These are phyloP conservation scores for Paramecium biaurelia DNA, from an alignment of 73 alveolate genomes.

Conservation along the genomic window DNA sequence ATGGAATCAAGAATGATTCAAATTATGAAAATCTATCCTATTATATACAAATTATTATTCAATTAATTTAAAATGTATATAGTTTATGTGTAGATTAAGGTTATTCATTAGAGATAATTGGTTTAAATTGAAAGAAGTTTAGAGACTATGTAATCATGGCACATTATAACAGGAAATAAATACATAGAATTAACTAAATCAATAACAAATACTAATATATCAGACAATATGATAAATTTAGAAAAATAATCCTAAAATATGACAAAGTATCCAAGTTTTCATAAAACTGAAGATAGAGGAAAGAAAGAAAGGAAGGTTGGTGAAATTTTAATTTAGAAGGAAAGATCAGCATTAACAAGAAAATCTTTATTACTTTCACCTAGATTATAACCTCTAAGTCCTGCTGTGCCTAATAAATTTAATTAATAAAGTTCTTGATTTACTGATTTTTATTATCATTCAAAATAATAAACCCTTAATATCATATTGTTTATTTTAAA, in stretches of 20 bases:
- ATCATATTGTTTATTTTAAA: not conserved
- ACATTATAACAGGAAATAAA: not conserved
- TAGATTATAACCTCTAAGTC: not conserved
- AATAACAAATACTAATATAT: not conserved
- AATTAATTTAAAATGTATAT: not conserved
- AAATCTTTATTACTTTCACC: not conserved
- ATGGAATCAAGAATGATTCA: slow-evolving; percentile 1
- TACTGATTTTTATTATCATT: not conserved
- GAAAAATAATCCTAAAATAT: not conserved
- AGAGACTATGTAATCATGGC: slow-evolving; percentile 1
- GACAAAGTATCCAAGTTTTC: not conserved
- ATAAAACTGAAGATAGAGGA: not conserved
- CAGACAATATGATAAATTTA: not conserved
- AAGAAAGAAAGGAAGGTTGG: not conserved
- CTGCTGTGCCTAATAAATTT: not conserved
- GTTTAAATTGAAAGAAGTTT: not conserved
- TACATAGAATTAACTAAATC: not conserved
- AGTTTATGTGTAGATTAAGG: not conserved
- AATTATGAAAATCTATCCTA: not conserved
- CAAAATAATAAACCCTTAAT: not conserved
- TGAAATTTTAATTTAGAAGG: not conserved
- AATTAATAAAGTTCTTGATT: not conserved
- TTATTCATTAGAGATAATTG: not conserved
- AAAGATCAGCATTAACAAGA: not conserved
- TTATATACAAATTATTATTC: not conserved